Conservation (phyloP, 768 basidiomycete species). For the Amanita inopinata region DNA sequence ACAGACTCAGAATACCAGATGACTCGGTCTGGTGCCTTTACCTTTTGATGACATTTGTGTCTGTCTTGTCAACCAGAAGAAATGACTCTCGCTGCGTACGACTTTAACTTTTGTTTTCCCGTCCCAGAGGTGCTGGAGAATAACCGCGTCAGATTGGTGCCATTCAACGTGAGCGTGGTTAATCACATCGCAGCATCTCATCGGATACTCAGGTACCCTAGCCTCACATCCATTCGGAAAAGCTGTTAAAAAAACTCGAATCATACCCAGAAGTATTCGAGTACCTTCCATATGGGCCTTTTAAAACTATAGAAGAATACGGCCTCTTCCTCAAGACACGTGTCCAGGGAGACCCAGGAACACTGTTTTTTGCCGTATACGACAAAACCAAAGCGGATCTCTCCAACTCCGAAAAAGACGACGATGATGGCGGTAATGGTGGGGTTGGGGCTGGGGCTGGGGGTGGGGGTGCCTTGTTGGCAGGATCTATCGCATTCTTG, state of each 20-base stretch:
- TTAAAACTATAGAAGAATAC: constrained; percentile 26
- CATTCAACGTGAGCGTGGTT: constrained; percentile 37
- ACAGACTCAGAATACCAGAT: too few species aligned
- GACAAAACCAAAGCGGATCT: constrained; percentile 31
- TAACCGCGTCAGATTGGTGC: constrained; percentile 36
- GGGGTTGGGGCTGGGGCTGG: too few species aligned
- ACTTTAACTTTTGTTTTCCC: constrained; percentile 43
- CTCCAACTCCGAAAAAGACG: too few species aligned
- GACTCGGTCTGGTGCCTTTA: background rate
- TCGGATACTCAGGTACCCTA: constrained; percentile 12
- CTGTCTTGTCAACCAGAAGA: background rate
- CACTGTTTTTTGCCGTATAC: constrained; percentile 41
- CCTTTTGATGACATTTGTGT: too few species aligned
- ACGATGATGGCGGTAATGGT: too few species aligned
- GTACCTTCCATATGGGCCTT: constrained; percentile 45
- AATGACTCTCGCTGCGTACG: constrained; percentile 14
- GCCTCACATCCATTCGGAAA: constrained; percentile 35
- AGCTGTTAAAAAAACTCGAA: constrained; percentile 25
- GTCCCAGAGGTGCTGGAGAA: constrained; percentile 34
- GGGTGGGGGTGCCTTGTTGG: too few species aligned
- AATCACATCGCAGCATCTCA: constrained; percentile 1
- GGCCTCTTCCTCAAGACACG: constrained; percentile 23
- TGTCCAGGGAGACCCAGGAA: constrained; percentile 25
- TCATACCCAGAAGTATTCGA: constrained; percentile 31
- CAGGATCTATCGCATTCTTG: constrained; percentile 44